Conservation (phyloP, 352 stramenopile species). For the Phytopythium cucurbitacearum region DNA sequence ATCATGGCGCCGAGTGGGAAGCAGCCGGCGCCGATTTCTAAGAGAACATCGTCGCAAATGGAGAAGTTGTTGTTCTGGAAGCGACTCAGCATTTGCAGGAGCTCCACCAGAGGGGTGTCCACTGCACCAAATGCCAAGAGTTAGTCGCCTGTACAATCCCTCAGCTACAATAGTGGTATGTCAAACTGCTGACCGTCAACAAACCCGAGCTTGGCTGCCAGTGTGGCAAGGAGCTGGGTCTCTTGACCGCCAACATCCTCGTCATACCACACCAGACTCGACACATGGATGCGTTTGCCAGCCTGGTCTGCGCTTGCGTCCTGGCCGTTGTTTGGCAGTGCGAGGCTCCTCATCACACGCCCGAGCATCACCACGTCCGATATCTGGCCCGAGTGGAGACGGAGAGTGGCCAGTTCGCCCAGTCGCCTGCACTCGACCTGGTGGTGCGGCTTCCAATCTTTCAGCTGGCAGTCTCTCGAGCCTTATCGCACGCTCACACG, state of each 20-base stretch:
- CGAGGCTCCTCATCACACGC: constrained; percentile 31
- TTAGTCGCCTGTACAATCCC: constrained; percentile 1
- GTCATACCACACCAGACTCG: constrained; percentile 53
- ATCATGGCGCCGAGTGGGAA: constrained; percentile 67
- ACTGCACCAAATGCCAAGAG: not conserved
- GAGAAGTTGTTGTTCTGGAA: constrained; percentile 79
- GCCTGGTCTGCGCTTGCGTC: not conserved
- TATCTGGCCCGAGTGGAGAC: constrained; percentile 32
- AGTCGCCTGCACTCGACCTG: constrained; percentile 52
- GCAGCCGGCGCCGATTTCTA: constrained; percentile 55
- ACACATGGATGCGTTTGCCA: constrained; percentile 2
- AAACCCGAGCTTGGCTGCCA: constrained; percentile 52
- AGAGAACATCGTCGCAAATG: constrained; percentile 61
- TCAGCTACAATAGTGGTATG: not conserved
- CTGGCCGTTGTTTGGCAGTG: not conserved
- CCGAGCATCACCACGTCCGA: constrained; percentile 53
- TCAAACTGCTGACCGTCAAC: constrained; percentile 21
- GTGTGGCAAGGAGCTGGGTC: constrained; percentile 35
- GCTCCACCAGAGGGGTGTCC: constrained; percentile 19
- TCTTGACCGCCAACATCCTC: constrained; percentile 45
- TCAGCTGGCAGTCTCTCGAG: constrained; percentile 53
- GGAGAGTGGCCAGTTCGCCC: constrained; percentile 30
- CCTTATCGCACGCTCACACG: constrained; percentile 16
- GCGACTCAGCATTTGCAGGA: constrained; percentile 64
- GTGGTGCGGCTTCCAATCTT: constrained; percentile 63